A percentile compares a stretch with the other conserved stretches of the same genome.
phyloP scores from a whole-genome alignment of 1,139 yeast genomes.

The Lizanozyma gosingica region DNA sequence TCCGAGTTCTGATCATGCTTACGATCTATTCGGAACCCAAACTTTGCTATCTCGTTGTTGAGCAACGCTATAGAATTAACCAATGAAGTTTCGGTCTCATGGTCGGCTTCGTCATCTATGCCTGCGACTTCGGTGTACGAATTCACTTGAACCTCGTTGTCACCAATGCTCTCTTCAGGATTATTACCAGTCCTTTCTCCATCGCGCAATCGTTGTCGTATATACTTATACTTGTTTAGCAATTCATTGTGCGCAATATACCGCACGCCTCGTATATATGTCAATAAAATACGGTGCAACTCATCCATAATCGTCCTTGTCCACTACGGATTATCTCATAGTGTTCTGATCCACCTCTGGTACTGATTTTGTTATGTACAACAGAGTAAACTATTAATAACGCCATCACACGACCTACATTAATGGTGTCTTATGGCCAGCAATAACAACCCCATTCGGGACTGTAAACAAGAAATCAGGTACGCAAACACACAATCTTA shows the following conservation, averaged over 20 bases:
- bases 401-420: no score
- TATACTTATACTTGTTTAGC: constrained; percentile 9
- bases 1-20: constrained; percentile 28
- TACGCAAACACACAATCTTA: no score
- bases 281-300: not conserved
- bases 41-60: constrained; percentile 26
- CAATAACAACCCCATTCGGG: no score
- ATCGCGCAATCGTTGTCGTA: constrained; percentile 3
- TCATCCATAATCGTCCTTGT: not conserved
- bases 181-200: constrained; percentile 6
- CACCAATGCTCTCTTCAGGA: no score
- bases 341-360: no score
- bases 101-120: constrained; percentile 2
- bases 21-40: constrained; percentile 39
- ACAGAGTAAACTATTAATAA: no score
- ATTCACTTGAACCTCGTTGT: no score
- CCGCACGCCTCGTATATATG: not conserved
- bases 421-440: no score
- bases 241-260: constrained; percentile 11
- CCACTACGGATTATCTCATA: no score
- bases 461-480: no score
- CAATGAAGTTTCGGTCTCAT: constrained; percentile 4
- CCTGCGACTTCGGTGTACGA: no score
- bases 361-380: no score
- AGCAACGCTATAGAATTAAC: constrained; percentile 21